Evolutionary conservation across 768 basidiomycete species (phyloP).

Genomic region (Boletus sp.): DNA sequence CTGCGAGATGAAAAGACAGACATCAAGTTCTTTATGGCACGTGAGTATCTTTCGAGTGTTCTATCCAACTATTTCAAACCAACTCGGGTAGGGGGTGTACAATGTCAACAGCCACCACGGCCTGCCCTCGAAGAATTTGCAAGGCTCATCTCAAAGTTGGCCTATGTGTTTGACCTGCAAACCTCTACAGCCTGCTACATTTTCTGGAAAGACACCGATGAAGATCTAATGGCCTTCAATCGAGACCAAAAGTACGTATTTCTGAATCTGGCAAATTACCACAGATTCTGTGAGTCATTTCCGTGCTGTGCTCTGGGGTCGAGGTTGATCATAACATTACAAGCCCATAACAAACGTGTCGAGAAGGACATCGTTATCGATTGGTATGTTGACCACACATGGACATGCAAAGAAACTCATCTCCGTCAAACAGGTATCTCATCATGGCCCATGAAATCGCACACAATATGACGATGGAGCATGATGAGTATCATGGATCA

Average conservation of each 20-base stretch:
- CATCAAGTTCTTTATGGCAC: slow-evolving; percentile 11
- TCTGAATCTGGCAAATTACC: slow-evolving; percentile 13
- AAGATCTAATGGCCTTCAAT: slow-evolving; percentile 20
- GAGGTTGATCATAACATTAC: background rate
- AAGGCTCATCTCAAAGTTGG: background rate
- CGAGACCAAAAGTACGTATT: slow-evolving; percentile 11
- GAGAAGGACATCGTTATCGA: slow-evolving; percentile 6
- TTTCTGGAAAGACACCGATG: slow-evolving; percentile 17
- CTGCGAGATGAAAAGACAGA: background rate
- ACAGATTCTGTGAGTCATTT: slow-evolving; percentile 1
- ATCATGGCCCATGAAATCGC: slow-evolving; percentile 30
- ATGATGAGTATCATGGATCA: slow-evolving; percentile 27
- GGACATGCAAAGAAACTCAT: background rate
- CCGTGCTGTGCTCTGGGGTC: too few species aligned
- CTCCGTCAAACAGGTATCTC: slow-evolving; percentile 18
- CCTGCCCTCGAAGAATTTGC: slow-evolving; percentile 2
- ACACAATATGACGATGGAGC: slow-evolving; percentile 21
- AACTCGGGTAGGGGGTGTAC: background rate
- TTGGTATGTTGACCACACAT: slow-evolving; percentile 6
- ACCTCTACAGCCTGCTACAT: slow-evolving; percentile 4
- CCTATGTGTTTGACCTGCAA: background rate
- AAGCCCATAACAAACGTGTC: background rate
- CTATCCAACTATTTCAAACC: background rate
- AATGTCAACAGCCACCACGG: background rate
- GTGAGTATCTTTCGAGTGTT: background rate